Conservation (phyloP, 495 filamentous ascomycete genomes). For the Penicillium arizonense region DNA sequence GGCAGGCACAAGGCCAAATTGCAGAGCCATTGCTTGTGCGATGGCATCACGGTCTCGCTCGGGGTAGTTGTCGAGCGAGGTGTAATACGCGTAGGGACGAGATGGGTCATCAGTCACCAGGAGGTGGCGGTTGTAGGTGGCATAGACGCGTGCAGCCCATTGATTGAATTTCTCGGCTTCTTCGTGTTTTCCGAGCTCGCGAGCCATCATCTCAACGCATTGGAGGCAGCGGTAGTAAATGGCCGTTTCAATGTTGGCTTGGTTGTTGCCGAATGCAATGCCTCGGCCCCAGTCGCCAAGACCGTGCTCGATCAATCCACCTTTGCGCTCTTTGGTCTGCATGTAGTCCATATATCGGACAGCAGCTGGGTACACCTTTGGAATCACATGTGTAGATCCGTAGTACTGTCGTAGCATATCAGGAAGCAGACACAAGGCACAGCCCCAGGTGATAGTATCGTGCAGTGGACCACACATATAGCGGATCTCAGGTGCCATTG, state of each 20-base stretch:
- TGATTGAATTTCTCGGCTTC: constrained; percentile 16
- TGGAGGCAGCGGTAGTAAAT: constrained; percentile 29
- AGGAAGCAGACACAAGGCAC: constrained; percentile 25
- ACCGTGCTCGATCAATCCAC: constrained; percentile 27
- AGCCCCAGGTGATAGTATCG: constrained; percentile 32
- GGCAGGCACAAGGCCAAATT: constrained; percentile 19
- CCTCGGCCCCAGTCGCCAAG: constrained; percentile 30
- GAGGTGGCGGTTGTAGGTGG: constrained; percentile 24
- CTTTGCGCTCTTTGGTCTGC: constrained; percentile 24
- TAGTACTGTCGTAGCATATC: constrained; percentile 26
- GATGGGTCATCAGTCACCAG: constrained; percentile 18
- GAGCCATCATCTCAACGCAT: constrained; percentile 26
- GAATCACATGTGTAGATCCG: constrained; percentile 23
- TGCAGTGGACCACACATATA: constrained; percentile 35
- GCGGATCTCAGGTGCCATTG: constrained; percentile 29
- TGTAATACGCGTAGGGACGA: constrained; percentile 22
- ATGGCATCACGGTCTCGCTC: constrained; percentile 22
- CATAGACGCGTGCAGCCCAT: constrained; percentile 22
- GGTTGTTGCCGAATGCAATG: constrained; percentile 31
- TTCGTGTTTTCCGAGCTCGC: constrained; percentile 18
- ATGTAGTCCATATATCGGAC: constrained; percentile 32
- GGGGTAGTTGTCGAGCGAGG: constrained; percentile 23
- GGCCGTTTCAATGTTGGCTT: constrained; percentile 31
- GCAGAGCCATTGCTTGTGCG: constrained; percentile 26
- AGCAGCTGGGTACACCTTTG: constrained; percentile 19